Evolutionary conservation across 768 basidiomycete genomes (phyloP).

Genomic region (Hericium alpestre): DNA sequence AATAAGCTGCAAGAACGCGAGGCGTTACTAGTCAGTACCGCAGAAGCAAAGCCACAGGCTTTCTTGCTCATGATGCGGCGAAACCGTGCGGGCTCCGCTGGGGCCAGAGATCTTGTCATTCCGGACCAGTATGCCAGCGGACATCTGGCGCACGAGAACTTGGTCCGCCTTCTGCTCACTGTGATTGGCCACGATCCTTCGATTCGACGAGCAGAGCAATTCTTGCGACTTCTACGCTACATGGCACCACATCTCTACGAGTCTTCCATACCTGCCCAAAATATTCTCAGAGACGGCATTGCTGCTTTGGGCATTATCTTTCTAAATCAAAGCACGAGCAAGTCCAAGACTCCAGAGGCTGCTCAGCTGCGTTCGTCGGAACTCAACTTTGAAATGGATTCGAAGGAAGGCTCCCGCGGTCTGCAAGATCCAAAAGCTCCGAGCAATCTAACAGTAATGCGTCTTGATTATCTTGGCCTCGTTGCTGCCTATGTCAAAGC

Average conservation of each 20-base stretch:
- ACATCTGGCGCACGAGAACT: constrained; percentile 48
- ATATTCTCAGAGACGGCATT: constrained; percentile 54
- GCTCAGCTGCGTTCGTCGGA: constrained; percentile 20
- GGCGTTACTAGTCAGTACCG: constrained; percentile 55
- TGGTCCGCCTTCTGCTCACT: constrained; percentile 64
- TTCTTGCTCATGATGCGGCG: constrained; percentile 47
- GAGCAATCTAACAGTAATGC: constrained; percentile 48
- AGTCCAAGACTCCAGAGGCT: constrained; percentile 31
- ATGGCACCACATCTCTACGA: constrained; percentile 50
- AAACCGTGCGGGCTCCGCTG: constrained; percentile 17
- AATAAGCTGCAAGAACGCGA: constrained; percentile 61
- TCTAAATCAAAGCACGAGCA: constrained; percentile 35
- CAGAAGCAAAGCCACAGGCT: constrained; percentile 65
- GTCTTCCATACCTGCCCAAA: constrained; percentile 39
- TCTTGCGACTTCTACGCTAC: constrained; percentile 50
- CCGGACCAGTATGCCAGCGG: constrained; percentile 53
- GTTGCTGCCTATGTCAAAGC: constrained; percentile 37
- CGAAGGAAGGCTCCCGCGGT: constrained; percentile 2
- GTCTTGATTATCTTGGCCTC: constrained; percentile 52
- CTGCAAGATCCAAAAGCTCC: constrained; percentile 27
- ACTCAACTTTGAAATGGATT: constrained; percentile 3
- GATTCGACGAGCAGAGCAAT: constrained; percentile 57
- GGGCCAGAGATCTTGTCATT: constrained; percentile 24
- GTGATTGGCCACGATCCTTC: constrained; percentile 69
- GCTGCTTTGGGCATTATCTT: constrained; percentile 51